A percentile compares a stretch with the other conserved stretches of the same genome.
phyloP scores from a whole-genome alignment of 345 rosid genomes.

The Bruguiera gymnorhiza region DNA sequence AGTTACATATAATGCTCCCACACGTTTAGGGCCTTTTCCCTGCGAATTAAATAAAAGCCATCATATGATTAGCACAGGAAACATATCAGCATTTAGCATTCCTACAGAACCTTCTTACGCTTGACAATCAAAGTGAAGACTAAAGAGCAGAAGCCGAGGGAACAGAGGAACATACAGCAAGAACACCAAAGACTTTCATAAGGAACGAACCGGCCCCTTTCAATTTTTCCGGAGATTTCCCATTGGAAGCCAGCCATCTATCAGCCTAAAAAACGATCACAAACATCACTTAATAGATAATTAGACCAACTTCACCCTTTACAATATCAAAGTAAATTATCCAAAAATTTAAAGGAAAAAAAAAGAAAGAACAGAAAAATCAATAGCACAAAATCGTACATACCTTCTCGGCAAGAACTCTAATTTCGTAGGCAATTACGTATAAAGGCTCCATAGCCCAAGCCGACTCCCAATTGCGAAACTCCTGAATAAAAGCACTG shows the following conservation, averaged over 20 bases:
- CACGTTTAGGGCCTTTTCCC: conserved; percentile 96
- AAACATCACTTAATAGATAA: neutral
- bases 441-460: conserved; percentile 92
- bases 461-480: conserved; percentile 95
- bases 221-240: conserved; percentile 89
- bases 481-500: conserved; percentile 96
- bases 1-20: conserved; percentile 91
- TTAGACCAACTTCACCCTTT: neutral
- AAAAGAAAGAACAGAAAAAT: neutral
- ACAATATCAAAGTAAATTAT: neutral
- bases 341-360: neutral
- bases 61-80: conserved; percentile 14
- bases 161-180: conserved; percentile 61
- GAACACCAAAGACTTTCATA: conserved; percentile 94
- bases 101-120: neutral
- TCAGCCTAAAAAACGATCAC: conserved; percentile 61
- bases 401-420: conserved; percentile 96
- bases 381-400: neutral
- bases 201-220: conserved; percentile 96
- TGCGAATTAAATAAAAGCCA: conserved; percentile 23
- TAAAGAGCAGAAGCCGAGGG: neutral
- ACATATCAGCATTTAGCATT: neutral
- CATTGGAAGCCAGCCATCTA: conserved; percentile 63
- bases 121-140: neutral
- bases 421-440: conserved; percentile 81